Conservation (phyloP, 1,284 basidiomycete genomes). For the Puccinia coronata region DNA sequence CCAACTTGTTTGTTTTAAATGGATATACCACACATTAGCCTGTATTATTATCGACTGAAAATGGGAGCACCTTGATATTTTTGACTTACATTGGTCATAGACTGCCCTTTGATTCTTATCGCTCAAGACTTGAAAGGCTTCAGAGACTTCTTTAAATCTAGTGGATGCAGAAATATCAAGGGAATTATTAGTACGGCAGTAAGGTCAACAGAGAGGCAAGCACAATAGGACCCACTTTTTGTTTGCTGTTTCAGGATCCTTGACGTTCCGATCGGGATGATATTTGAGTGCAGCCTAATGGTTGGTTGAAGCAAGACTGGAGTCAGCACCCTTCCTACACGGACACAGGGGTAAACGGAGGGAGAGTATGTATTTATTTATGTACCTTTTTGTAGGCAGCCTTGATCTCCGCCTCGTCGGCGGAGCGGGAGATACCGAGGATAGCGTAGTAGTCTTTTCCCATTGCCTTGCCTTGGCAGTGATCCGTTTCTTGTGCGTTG, state of each 20-base stretch:
- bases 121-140: slow-evolving; percentile 93
- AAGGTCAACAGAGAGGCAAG: slow-evolving; percentile 30
- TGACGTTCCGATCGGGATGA: slow-evolving; percentile 86
- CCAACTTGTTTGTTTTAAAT: slow-evolving; percentile 27
- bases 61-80: no score
- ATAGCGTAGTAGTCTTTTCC: slow-evolving; percentile 59
- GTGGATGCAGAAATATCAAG: no score
- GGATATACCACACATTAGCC: neutral
- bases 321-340: no score
- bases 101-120: slow-evolving; percentile 89
- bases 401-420: slow-evolving; percentile 57
- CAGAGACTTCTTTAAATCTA: slow-evolving; percentile 68
- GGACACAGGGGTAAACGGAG: neutral
- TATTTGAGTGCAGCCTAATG: slow-evolving; percentile 74
- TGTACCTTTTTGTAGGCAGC: slow-evolving; percentile 52
- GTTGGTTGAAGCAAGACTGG: no score
- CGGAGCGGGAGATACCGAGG: slow-evolving; percentile 56
- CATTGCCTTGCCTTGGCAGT: slow-evolving; percentile 51
- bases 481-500: neutral
- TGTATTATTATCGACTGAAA: no score
- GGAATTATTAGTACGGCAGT: no score
- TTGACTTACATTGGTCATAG: slow-evolving; percentile 81
- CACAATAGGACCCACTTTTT: slow-evolving; percentile 66
- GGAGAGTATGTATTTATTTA: no score
- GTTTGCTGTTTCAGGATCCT: slow-evolving; percentile 75